A percentile compares a stretch with the other conserved stretches of the same genome.
phyloP scores from a whole-genome alignment of 306 rosid genomes.

The Lablab purpureus region DNA sequence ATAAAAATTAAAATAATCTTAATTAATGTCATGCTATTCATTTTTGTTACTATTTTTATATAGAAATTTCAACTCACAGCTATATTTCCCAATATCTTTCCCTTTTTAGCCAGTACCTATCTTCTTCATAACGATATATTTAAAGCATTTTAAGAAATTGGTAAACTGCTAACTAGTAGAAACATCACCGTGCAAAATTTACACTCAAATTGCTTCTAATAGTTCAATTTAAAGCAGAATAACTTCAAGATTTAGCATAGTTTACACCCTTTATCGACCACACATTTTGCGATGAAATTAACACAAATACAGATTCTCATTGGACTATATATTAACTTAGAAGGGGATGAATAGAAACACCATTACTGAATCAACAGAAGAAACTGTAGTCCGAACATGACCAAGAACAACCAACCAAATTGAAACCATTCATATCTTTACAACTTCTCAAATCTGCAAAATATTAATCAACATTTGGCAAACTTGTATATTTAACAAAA shows the following conservation, averaged over 20 bases:
- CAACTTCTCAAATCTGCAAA: neutral
- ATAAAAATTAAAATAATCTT: too few relatives aligned
- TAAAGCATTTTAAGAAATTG: neutral
- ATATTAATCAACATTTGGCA: conserved; percentile 15
- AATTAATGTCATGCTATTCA: too few relatives aligned
- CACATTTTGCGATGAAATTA: neutral
- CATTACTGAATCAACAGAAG: neutral
- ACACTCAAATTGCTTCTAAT: neutral
- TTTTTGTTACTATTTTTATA: too few relatives aligned
- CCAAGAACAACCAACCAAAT: neutral
- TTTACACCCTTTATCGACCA: neutral
- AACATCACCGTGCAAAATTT: too few relatives aligned
- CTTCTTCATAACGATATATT: neutral
- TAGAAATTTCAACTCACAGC: too few relatives aligned
- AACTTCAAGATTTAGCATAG: neutral
- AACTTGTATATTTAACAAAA: conserved; percentile 14
- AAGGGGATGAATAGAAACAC: conserved; percentile 3
- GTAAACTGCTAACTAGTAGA: neutral
- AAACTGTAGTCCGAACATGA: conserved; percentile 21
- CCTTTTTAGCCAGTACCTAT: neutral
- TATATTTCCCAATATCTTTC: too few relatives aligned
- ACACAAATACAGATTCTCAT: neutral
- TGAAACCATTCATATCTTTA: conserved; percentile 14
- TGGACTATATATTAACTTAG: neutral
- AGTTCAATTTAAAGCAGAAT: neutral